phyloP scores from a whole-genome alignment of 768 basidiomycete species.

The Kwoniella dejecticola region DNA sequence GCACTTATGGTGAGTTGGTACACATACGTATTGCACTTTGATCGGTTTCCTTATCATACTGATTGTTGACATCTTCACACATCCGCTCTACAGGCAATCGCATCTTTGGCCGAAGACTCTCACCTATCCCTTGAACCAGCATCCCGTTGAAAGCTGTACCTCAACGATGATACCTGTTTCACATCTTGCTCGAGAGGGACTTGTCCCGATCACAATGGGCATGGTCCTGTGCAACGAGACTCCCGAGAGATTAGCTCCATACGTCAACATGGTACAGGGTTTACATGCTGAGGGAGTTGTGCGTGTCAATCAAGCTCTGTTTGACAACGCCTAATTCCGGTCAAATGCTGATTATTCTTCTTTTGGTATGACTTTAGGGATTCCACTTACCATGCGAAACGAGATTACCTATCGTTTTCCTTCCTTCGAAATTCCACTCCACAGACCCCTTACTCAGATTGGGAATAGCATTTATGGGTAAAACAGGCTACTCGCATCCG shows the following conservation, averaged over 20 bases:
- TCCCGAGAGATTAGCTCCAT: constrained; percentile 27
- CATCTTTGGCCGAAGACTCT: constrained; percentile 38
- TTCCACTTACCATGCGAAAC: constrained; percentile 39
- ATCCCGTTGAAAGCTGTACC: constrained; percentile 21
- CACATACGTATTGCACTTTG: too few relatives aligned
- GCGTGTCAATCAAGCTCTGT: too few relatives aligned
- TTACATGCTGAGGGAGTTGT: constrained; percentile 48
- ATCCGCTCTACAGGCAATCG: constrained; percentile 50
- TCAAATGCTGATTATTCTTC: neutral
- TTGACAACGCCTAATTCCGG: neutral
- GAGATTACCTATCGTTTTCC: constrained; percentile 44
- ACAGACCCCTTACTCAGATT: constrained; percentile 41
- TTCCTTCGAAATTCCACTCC: constrained; percentile 51
- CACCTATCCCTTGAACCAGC: constrained; percentile 30
- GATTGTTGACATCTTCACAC: too few relatives aligned
- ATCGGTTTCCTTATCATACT: too few relatives aligned
- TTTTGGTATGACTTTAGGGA: constrained; percentile 22
- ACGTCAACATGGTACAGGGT: constrained; percentile 45
- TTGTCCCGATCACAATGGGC: constrained; percentile 44
- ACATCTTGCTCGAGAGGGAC: constrained; percentile 45
- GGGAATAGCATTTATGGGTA: constrained; percentile 48
- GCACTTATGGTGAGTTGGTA: constrained; percentile 48
- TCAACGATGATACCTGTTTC: constrained; percentile 47
- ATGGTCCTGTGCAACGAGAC: constrained; percentile 50
- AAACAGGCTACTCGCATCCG: constrained; percentile 31